Base-by-base conservation (phyloP, 345 rosid species). In the Syzygium aromaticum region DNA sequence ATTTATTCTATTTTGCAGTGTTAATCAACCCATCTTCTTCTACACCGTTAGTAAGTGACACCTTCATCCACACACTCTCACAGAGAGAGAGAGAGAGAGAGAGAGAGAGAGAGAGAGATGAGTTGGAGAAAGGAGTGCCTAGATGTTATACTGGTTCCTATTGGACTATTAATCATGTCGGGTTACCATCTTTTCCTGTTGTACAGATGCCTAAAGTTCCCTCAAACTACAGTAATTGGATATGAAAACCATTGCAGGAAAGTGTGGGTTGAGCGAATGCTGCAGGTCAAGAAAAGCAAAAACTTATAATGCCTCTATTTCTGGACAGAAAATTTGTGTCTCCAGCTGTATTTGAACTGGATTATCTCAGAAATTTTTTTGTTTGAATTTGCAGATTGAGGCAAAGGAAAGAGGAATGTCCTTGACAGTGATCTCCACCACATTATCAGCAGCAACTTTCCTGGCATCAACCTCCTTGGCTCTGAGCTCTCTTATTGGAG, bases 401-500 rank as follows among this genome's bases (percentile, higher is more conserved):
- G 54, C 21, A 8, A 87, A 54, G 51, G 88, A 86, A 23, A 38
- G 80, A 40, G 86, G 88, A 67, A 63, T 84, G 87, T 84, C 88
- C 23, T 67, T 88, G 33, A 33, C 40, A 28, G 90, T 88, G 83
- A 88, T 89, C 57, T 61, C 91, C 52, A 84, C 86, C 91, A 86
- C 88, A 89, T 86, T 88, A 52, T 33, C 61, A 10, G 59, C 90
- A 22, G 87, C 90, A 78, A 53, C 88, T 16, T 88, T 84, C 88
- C 73, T 91, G 21, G 90, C 90, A 13, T 80, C 90, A n/a, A 64
- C 90, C 51, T 86, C 89, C 85, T 27, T 88, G 52, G 73, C 91
- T 84, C 87, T 91, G 15, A 78, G 85, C 77, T 89, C 91, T 43
- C 77, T 88, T 2, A 88, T 87, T 7, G 91, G 89, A n/a, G 87